Percentiles rank a stretch among this genome's conserved stretches.
Conservation (phyloP, 768 basidiomycete genomes). For the Gloeophyllum trabeum region DNA sequence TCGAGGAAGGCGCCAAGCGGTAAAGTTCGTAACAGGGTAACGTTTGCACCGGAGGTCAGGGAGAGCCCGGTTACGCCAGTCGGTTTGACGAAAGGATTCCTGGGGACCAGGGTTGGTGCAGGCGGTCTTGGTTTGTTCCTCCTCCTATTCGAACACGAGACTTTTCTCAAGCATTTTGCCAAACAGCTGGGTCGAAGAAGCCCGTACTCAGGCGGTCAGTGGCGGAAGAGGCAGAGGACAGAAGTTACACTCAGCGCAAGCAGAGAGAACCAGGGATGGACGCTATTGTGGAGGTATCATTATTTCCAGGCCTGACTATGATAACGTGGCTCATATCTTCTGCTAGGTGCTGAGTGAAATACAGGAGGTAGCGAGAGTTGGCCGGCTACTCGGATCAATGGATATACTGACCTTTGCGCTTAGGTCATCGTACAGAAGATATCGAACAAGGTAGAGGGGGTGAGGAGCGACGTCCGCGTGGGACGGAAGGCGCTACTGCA, state of each 20-base stretch:
- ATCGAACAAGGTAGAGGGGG: slow-evolving; percentile 31
- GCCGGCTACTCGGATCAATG: not conserved
- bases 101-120: not conserved
- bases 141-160: too few species aligned
- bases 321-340: not conserved
- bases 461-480: slow-evolving; percentile 31
- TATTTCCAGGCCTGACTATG: too few species aligned
- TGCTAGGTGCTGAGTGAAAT: slow-evolving; percentile 39
- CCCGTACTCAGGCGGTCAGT: too few species aligned
- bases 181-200: too few species aligned
- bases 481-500: slow-evolving; percentile 35
- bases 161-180: too few species aligned
- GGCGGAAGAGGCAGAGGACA: too few species aligned
- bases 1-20: not conserved
- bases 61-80: not conserved
- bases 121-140: not conserved
- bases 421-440: slow-evolving; percentile 41
- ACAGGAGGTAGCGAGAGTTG: slow-evolving; percentile 23
- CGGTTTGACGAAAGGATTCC: not conserved
- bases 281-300: too few species aligned
- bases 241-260: too few species aligned
- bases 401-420: not conserved
- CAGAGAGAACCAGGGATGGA: too few species aligned
- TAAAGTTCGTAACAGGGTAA: slow-evolving; percentile 8
- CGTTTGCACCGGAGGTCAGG: slow-evolving; percentile 13